Base-by-base conservation (phyloP, 1,284 basidiomycete genomes). In the Pseudozyma flocculosa region DNA sequence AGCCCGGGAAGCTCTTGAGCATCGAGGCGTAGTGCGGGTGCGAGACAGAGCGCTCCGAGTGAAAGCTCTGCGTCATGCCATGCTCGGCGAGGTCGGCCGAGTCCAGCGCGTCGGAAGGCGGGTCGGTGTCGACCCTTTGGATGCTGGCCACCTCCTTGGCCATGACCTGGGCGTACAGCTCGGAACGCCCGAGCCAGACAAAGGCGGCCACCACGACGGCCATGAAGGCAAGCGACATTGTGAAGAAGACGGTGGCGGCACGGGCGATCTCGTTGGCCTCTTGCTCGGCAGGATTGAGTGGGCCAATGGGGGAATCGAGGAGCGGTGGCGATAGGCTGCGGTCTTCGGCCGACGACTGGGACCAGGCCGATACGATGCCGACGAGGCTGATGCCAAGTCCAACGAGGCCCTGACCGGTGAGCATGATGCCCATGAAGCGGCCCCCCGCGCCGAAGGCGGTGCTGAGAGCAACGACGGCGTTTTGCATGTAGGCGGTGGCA, bases 401-500 rank as follows among this genome's bases (percentile, higher is more conserved):
- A 2, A 72, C 67, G 2, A 72, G 41, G 23, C 72, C 72, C 49
- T 75, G 72, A 8, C 70, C 70, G 2, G 72, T 52, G 15, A 75
- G 56, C 72, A 75, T 75, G 18, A 52, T 44, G 40, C 72, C 70
- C 68, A 75, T 73, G 42, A 62, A 61, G 9, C 52, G 18, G 9
- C 63, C 63, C 4, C 53, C 50, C 11, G 34, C 64, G 17, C 70
- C 72, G 29, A 72, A 75, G 4, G 61, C 57, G 15, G 69, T 65
- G 21, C 66, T 63, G 47, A 75, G 59, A 15, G 68, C 63, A 18
- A 75, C 70, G 19, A 73, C 71, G 24, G 70, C 70, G 45, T 69
- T 71, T 50, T 75, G 72, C 23, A 75, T 38, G 40, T 73, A 75
- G 2, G 70, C 63, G 32, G 58, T 60, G 14, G 60, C 63, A 19